Base-by-base conservation (phyloP, 1,139 yeast genomes). In the Ogataea hybrid region DNA sequence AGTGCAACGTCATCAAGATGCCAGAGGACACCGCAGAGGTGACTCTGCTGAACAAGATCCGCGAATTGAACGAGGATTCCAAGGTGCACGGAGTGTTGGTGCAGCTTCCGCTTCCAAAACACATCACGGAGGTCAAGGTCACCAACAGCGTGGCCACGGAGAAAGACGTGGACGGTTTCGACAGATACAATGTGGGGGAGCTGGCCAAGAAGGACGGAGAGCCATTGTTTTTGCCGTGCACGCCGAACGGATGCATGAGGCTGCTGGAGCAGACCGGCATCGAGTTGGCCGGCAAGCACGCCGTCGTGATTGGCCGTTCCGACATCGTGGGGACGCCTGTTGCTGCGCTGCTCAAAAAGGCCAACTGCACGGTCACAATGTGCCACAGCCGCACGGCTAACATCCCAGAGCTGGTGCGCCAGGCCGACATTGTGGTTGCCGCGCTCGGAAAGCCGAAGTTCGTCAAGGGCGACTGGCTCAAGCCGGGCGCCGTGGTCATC, bases 151-250 rank as follows among this genome's bases (percentile, higher is more conserved):
- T 92, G 23, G 64, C 71, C 34, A 76, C 89, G 15, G 75, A 73
- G 43, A 92, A 92, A 69, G 99, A 92, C 58, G 97, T 94, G 37
- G 99, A 92, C 62, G 99, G 98, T 1, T 92, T 92, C 59, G 95
- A 94, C 39, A 84, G 95, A 35, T 75, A 66, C 63, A 94, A 92
- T 65, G 84, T 87, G 41, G 97, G 97, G 43, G 97, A 92, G 67
- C 75, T 92, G 54, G 81, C 90, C 58, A 90, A 90, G 68, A 84
- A 84, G 55, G 86, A 87, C 43, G 98, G 98, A 40, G 64, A 75
- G 28, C 98, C 98, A 17, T 64, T 68, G 48, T 92, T 87, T 65
- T 72, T 86, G 55, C 98, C 99, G 27, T 92, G 98, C 68, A 92
- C 99, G 32, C 98, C 99, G 43, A 81, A 87, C 69, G 99, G 98